These are phyloP conservation scores for Acrodontium crateriforme DNA, from an alignment of 2,329 filamentous ascomycete species.

Conservation along the genomic window DNA sequence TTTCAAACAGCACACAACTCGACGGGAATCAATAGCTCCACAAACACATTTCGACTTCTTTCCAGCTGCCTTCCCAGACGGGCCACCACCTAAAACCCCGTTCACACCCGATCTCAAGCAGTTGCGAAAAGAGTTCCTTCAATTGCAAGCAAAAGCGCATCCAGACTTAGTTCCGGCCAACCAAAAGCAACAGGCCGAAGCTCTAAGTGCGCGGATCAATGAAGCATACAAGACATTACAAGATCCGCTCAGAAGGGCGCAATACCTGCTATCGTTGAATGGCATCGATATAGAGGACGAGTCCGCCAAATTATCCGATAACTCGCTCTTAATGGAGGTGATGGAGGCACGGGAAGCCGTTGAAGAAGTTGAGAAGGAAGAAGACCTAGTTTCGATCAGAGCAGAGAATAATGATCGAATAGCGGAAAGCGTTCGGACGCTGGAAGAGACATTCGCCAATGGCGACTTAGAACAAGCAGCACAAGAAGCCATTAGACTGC, in stretches of 20 bases:
- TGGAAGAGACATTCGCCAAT: slow-evolving; percentile 51
- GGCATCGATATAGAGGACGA: slow-evolving; percentile 75
- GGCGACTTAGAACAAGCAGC: slow-evolving; percentile 55
- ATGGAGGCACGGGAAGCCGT: slow-evolving; percentile 59
- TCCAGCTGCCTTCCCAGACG: slow-evolving; percentile 59
- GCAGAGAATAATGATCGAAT: slow-evolving; percentile 57
- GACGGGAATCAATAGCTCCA: slow-evolving; percentile 5
- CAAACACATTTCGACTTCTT: slow-evolving; percentile 78
- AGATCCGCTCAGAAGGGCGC: slow-evolving; percentile 67
- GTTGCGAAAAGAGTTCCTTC: slow-evolving; percentile 74
- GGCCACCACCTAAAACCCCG: slow-evolving; percentile 62
- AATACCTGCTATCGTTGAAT: slow-evolving; percentile 62
- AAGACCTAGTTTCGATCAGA: slow-evolving; percentile 46
- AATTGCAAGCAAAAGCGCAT: slow-evolving; percentile 63
- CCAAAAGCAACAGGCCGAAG: slow-evolving; percentile 52
- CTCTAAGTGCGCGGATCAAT: slow-evolving; percentile 71
- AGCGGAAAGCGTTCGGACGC: slow-evolving; percentile 41
- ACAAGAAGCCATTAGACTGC: slow-evolving; percentile 58
- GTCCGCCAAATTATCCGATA: slow-evolving; percentile 53
- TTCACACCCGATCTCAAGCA: slow-evolving; percentile 60
- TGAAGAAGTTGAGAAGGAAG: slow-evolving; percentile 42
- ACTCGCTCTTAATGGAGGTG: slow-evolving; percentile 61
- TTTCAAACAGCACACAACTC: too few relatives aligned
- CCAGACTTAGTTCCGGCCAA: slow-evolving; percentile 48
- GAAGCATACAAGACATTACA: slow-evolving; percentile 77